Conservation (phyloP, 441 rosid genomes). For the Gossypium davidsonii region DNA sequence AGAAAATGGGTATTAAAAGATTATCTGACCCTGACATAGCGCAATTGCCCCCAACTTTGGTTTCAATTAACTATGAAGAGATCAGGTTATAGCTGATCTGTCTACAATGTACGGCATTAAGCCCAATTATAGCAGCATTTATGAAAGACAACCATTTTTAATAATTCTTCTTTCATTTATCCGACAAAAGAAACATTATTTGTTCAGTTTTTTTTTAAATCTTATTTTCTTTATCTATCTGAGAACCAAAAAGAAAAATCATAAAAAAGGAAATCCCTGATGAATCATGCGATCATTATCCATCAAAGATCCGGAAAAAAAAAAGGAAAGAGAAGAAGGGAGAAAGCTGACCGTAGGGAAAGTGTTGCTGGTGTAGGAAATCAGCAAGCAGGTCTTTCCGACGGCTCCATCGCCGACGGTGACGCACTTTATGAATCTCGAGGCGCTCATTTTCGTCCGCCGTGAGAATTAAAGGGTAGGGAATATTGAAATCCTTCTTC, state of each 20-base stretch:
- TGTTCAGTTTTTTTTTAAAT: not conserved
- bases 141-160: not conserved
- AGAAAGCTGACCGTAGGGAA: slow-evolving; percentile 62
- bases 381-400: slow-evolving; percentile 87
- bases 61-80: not conserved
- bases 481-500: not conserved
- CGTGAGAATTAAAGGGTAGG: not conserved
- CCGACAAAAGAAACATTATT: not conserved
- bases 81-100: not conserved
- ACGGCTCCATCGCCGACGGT: slow-evolving; percentile 97
- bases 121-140: not conserved
- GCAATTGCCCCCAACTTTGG: not conserved
- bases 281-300: not conserved
- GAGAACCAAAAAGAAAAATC: not conserved
- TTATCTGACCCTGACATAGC: not conserved
- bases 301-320: slow-evolving; percentile 3
- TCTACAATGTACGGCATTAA: not conserved
- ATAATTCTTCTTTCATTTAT: not conserved
- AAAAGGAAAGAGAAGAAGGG: not conserved
- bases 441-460: slow-evolving; percentile 62
- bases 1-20: not conserved
- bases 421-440: slow-evolving; percentile 90
- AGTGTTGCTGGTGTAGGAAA: slow-evolving; percentile 91
- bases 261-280: not conserved
- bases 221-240: not conserved